Conservation (phyloP, 2,329 filamentous ascomycete species). For the Coniochaeta sp. region DNA sequence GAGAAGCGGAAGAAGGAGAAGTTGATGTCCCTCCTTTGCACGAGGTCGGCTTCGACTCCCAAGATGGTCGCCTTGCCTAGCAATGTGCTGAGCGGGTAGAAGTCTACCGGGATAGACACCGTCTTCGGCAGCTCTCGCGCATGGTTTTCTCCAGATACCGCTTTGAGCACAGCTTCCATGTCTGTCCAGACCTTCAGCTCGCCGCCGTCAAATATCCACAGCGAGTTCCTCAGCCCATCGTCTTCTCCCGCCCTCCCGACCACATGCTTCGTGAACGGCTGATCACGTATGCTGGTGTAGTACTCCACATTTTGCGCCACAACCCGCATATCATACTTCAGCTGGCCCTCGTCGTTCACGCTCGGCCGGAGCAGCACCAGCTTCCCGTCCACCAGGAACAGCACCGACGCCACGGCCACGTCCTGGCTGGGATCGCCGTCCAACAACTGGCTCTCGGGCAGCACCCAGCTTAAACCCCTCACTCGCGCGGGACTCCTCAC, state of each 20-base stretch:
- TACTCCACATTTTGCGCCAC: conserved; percentile 96
- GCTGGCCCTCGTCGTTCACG: conserved; percentile 69
- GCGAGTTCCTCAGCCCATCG: conserved; percentile 66
- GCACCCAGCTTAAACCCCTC: conserved; percentile 87
- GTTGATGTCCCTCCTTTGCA: conserved; percentile 85
- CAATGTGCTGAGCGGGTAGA: conserved; percentile 84
- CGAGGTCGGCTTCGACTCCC: conserved; percentile 84
- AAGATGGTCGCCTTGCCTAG: conserved; percentile 86
- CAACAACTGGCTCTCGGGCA: conserved; percentile 81
- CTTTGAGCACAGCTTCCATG: conserved; percentile 73
- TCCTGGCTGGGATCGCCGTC: conserved; percentile 95
- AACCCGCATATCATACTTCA: conserved; percentile 98
- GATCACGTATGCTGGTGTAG: conserved; percentile 86
- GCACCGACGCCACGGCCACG: conserved; percentile 83
- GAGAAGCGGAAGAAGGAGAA: conserved; percentile 87
- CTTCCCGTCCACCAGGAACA: conserved; percentile 97
- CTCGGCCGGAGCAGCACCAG: conserved; percentile 87
- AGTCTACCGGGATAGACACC: conserved; percentile 80
- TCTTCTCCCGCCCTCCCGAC: conserved; percentile 16
- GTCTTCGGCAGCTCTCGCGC: conserved; percentile 65
- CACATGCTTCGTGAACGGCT: conserved; percentile 38
- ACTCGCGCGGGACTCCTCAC: conserved; percentile 89
- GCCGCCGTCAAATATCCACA: conserved; percentile 90
- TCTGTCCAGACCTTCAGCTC: conserved; percentile 86
- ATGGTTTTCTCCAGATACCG: conserved; percentile 53